These are phyloP conservation scores for Ascochyta rabiei DNA, from an alignment of 2,329 filamentous ascomycete genomes.

Conservation along the genomic window DNA sequence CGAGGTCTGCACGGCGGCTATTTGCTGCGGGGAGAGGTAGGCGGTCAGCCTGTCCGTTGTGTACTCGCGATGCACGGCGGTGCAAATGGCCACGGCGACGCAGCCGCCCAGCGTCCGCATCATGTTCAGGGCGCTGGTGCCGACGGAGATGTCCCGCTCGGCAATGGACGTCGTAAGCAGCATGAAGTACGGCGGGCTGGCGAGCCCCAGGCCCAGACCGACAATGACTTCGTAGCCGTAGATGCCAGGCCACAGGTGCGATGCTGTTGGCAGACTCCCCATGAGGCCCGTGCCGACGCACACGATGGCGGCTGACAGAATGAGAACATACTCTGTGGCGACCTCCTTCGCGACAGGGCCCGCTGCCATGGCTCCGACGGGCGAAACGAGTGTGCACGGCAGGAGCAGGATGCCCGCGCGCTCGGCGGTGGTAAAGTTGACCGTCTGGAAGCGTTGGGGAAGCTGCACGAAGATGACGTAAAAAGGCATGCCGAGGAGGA, in stretches of 20 bases:
- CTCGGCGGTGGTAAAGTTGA: conserved; percentile 40
- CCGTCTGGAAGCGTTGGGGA: conserved; percentile 42
- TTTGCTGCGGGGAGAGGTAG: conserved; percentile 32
- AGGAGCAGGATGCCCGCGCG: conserved; percentile 40
- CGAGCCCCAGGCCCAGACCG: conserved; percentile 35
- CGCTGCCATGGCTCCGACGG: conserved; percentile 35
- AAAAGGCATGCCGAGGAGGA: conserved; percentile 40
- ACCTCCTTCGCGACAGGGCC: conserved; percentile 29
- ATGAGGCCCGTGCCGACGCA: conserved; percentile 36
- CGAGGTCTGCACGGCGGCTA: conserved; percentile 26
- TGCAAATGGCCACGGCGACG: conserved; percentile 41
- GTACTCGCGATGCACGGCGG: conserved; percentile 34
- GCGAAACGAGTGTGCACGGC: conserved; percentile 33
- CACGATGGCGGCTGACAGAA: conserved; percentile 26
- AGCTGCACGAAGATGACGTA: conserved; percentile 39
- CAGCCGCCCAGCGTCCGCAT: conserved; percentile 40
- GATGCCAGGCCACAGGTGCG: conserved; percentile 23
- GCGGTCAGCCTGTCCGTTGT: conserved; percentile 21
- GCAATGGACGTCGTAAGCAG: conserved; percentile 30
- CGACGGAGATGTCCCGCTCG: conserved; percentile 35
- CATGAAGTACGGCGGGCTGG: conserved; percentile 37
- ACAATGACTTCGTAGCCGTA: conserved; percentile 41
- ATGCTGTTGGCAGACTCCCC: conserved; percentile 31
- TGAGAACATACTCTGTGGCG: conserved; percentile 29
- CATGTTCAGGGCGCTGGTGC: conserved; percentile 42